Evolutionary conservation across 2,329 filamentous ascomycete genomes (phyloP).

Genomic region (Colletotrichum falcatum): DNA sequence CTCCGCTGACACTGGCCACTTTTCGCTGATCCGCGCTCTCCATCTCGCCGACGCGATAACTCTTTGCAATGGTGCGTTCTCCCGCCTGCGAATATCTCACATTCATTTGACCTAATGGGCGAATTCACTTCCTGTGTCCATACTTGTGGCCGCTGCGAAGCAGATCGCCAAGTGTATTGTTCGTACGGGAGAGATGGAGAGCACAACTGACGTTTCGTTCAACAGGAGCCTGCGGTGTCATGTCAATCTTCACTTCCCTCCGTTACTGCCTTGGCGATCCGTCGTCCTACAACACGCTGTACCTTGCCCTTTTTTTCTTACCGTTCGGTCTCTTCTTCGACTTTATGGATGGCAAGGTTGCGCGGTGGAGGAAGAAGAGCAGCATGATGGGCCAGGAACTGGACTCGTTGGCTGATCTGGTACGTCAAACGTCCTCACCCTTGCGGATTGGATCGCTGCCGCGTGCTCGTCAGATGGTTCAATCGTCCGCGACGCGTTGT

Average conservation of each 20-base stretch:
- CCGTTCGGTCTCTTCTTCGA: conserved; percentile 97
- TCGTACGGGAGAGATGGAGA: neutral
- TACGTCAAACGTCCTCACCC: conserved; percentile 58
- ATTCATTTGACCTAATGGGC: neutral
- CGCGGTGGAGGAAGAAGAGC: conserved; percentile 95
- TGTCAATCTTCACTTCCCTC: conserved; percentile 96
- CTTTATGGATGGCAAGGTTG: conserved; percentile 97
- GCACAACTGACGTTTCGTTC: conserved; percentile 17
- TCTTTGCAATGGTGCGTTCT: conserved; percentile 76
- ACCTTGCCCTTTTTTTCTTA: conserved; percentile 86
- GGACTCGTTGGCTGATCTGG: conserved; percentile 94
- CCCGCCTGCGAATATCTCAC: conserved; percentile 1
- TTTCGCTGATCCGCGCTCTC: conserved; percentile 75
- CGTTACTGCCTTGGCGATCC: conserved; percentile 87
- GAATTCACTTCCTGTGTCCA: neutral
- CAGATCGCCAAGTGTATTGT: neutral
- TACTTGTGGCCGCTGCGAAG: neutral
- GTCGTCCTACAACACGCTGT: conserved; percentile 75
- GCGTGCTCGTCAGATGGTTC: neutral
- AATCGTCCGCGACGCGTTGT: neutral
- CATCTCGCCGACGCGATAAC: conserved; percentile 89
- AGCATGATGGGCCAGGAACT: conserved; percentile 98
- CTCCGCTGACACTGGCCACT: conserved; percentile 77
- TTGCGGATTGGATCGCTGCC: neutral
- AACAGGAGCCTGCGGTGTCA: conserved; percentile 75